These are phyloP conservation scores for Podosphaera fusca DNA, from an alignment of 2,329 filamentous ascomycete species.

Conservation along the genomic window DNA sequence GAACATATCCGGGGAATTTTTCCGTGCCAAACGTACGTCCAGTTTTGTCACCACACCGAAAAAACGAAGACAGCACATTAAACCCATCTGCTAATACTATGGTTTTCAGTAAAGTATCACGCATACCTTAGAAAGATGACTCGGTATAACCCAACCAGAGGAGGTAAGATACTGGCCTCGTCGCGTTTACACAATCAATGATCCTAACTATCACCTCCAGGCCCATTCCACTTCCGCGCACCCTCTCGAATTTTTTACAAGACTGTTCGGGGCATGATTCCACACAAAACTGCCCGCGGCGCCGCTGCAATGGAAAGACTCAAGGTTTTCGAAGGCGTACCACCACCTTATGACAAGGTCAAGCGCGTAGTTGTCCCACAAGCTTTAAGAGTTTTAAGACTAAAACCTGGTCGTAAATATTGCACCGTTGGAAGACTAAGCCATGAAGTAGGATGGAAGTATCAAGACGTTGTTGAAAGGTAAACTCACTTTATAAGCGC, in stretches of 20 bases:
- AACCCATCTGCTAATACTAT: constrained; percentile 1
- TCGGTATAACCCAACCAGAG: constrained; percentile 96
- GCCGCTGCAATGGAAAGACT: constrained; percentile 91
- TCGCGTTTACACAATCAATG: not conserved
- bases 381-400: constrained; percentile 82
- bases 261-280: constrained; percentile 99
- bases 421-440: constrained; percentile 95
- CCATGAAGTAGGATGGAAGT: constrained; percentile 99
- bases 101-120: constrained; percentile 88
- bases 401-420: constrained; percentile 99
- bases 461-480: constrained; percentile 97
- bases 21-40: constrained; percentile 97
- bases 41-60: not conserved
- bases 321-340: constrained; percentile 99
- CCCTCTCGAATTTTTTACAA: constrained; percentile 99
- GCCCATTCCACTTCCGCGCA: constrained; percentile 99
- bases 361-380: constrained; percentile 99
- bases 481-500: constrained; percentile 24
- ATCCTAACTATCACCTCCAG: constrained; percentile 24
- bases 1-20: constrained; percentile 99
- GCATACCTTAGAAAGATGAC: constrained; percentile 99
- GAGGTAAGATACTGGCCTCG: constrained; percentile 32
- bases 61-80: not conserved
- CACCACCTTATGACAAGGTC: constrained; percentile 97
- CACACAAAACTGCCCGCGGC: constrained; percentile 98